Conservation (phyloP, 345 rosid genomes). For the Turnera subulata region DNA sequence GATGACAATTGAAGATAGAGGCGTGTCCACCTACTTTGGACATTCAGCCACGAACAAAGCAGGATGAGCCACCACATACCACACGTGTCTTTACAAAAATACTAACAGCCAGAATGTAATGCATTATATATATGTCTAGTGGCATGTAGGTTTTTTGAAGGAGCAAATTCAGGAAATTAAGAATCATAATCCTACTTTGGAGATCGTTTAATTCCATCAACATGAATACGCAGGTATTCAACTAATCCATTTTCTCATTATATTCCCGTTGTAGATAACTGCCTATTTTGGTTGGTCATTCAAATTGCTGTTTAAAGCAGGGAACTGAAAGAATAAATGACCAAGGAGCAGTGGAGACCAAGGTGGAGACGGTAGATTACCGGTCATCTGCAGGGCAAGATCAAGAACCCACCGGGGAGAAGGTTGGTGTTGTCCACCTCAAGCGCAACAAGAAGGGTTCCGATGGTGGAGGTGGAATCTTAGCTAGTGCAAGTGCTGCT, state of each 20-base stretch:
- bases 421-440: constrained; percentile 38
- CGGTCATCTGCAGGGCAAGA: constrained; percentile 24
- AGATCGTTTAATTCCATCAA: neutral
- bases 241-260: neutral
- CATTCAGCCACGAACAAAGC: neutral
- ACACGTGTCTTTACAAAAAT: constrained; percentile 5
- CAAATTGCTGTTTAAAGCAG: constrained; percentile 18
- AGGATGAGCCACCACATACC: neutral
- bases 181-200: neutral
- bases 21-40: neutral
- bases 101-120: neutral
- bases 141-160: neutral
- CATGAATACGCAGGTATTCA: constrained; percentile 19
- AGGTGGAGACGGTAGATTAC: constrained; percentile 32
- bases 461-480: too few species aligned
- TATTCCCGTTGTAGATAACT: too few species aligned
- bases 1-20: neutral
- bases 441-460: constrained; percentile 10
- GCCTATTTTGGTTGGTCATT: neutral
- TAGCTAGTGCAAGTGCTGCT: constrained; percentile 24
- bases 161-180: neutral
- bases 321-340: constrained; percentile 26
- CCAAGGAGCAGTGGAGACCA: constrained; percentile 27
- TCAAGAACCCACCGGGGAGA: constrained; percentile 19
- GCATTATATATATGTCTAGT: neutral